Evolutionary conservation across 768 basidiomycete genomes (phyloP).

Genomic region (Termitomyces sp.): DNA sequence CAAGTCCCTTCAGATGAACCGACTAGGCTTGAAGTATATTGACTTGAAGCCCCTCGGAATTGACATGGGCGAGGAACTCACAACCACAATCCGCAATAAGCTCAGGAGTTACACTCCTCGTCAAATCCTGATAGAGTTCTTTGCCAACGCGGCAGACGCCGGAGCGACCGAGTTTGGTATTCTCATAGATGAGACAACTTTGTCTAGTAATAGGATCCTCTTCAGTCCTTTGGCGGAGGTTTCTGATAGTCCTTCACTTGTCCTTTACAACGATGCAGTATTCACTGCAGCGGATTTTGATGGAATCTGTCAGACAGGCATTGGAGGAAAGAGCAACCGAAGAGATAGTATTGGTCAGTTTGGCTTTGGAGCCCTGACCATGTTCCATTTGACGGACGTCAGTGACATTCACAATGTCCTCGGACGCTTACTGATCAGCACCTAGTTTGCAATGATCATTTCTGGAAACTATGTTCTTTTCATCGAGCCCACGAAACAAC

Average conservation of each 20-base stretch:
- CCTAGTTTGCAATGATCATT: conserved; percentile 27
- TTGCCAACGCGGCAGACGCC: conserved; percentile 51
- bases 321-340: conserved; percentile 35
- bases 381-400: conserved; percentile 50
- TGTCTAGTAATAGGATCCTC: conserved; percentile 17
- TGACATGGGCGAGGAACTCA: conserved; percentile 38
- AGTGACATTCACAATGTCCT: background rate
- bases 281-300: conserved; percentile 39
- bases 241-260: conserved; percentile 28
- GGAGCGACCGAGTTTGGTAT: conserved; percentile 36
- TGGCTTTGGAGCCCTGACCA: conserved; percentile 44
- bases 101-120: conserved; percentile 34
- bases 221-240: conserved; percentile 29
- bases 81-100: conserved; percentile 35
- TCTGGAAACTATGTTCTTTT: conserved; percentile 28
- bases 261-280: conserved; percentile 37
- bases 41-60: conserved; percentile 21
- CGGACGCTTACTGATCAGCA: background rate
- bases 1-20: conserved; percentile 22
- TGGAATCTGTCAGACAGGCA: conserved; percentile 38
- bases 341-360: conserved; percentile 42
- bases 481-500: conserved; percentile 38
- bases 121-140: conserved; percentile 42
- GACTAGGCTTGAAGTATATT: conserved; percentile 26
- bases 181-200: conserved; percentile 27